Percentiles rank a stretch among this genome's conserved stretches.
Evolutionary conservation across 345 rosid species (phyloP).

Genomic region (Clarkia xantiana): DNA sequence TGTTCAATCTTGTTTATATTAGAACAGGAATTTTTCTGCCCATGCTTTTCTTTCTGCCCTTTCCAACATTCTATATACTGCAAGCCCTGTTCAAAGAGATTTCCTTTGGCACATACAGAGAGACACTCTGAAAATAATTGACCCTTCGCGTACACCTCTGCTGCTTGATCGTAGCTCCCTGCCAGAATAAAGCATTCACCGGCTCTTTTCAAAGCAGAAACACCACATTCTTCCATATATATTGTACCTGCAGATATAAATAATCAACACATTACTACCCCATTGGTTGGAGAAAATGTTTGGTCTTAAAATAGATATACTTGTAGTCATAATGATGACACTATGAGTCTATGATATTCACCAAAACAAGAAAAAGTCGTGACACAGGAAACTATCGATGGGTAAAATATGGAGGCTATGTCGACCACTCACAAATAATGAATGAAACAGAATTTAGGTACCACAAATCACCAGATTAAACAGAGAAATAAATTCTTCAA

Average conservation of each 20-base stretch:
- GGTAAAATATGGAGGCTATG: no score
- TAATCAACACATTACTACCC: no score
- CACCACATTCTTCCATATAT: conserved; percentile 26
- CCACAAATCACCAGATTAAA: no score
- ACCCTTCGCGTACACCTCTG: conserved; percentile 24
- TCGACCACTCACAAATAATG: no score
- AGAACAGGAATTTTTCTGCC: conserved; percentile 1
- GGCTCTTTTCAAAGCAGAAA: conserved; percentile 20
- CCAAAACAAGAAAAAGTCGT: no score
- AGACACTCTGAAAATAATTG: conserved; percentile 21
- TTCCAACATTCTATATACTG: conserved; percentile 24
- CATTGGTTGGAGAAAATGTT: no score
- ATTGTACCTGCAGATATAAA: conserved; percentile 18
- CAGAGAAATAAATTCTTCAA: no score
- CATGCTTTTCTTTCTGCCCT: conserved; percentile 8
- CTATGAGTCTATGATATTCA: no score
- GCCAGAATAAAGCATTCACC: conserved; percentile 33
- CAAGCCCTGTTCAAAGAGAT: conserved; percentile 28
- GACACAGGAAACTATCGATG: no score
- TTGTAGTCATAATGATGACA: no score
- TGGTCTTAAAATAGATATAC: no score
- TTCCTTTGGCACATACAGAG: conserved; percentile 19
- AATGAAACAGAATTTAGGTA: no score
- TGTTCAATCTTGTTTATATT: conserved; percentile 17
- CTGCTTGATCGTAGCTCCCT: conserved; percentile 17